phyloP scores from a whole-genome alignment of 2,329 filamentous ascomycete genomes.

The Ustilaginoidea virens region DNA sequence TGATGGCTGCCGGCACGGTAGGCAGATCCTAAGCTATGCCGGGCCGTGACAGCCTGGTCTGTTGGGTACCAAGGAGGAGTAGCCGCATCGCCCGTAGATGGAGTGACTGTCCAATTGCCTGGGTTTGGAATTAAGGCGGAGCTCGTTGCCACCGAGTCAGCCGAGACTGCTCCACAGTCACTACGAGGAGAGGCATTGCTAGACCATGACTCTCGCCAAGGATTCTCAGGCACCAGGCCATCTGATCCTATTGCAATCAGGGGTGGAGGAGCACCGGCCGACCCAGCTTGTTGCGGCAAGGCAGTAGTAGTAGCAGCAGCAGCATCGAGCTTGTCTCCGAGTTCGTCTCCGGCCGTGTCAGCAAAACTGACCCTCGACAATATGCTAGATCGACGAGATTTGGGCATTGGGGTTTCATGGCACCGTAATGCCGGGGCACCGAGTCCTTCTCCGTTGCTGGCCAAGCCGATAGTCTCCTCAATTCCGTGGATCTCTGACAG shows the following conservation, averaged over 20 bases:
- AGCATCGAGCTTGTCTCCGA: conserved; percentile 19
- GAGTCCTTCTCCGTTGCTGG: conserved; percentile 27
- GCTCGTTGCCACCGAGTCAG: conserved; percentile 18
- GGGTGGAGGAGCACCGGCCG: conserved; percentile 16
- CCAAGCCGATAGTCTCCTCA: conserved; percentile 47
- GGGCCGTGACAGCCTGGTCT: conserved; percentile 15
- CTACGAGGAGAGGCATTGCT: conserved; percentile 15
- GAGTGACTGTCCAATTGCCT: conserved; percentile 15
- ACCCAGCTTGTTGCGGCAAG: conserved; percentile 18
- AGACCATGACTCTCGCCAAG: conserved; percentile 24
- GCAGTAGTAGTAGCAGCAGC: no score
- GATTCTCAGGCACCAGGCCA: conserved; percentile 24
- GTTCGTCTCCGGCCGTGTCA: conserved; percentile 18
- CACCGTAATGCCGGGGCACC: conserved; percentile 8
- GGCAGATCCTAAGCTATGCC: conserved; percentile 11
- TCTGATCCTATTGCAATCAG: conserved; percentile 20
- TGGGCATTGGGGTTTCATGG: conserved; percentile 10
- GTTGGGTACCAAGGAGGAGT: conserved; percentile 8
- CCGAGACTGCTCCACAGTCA: conserved; percentile 21
- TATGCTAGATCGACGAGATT: conserved; percentile 32
- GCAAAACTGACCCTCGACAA: conserved; percentile 30
- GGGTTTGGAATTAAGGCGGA: conserved; percentile 11
- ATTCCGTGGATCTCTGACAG: conserved; percentile 41
- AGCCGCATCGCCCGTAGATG: conserved; percentile 16
- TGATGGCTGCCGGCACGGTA: conserved; percentile 15